Conservation (phyloP, 345 rosid genomes). For the Mangifera indica region DNA sequence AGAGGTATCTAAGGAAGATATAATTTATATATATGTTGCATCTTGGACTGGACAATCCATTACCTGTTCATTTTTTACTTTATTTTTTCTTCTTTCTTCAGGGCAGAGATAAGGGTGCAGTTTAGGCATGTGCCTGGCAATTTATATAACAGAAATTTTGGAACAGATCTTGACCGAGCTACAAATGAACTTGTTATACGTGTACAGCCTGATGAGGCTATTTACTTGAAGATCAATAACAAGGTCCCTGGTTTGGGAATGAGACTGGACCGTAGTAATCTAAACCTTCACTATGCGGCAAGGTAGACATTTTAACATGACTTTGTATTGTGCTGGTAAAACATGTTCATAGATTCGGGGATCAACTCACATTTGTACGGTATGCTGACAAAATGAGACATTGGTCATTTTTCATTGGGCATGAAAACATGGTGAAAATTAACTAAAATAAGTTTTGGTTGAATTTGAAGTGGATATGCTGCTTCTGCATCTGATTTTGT, state of each 20-base stretch:
- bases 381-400: not conserved
- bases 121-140: slow-evolving; percentile 98
- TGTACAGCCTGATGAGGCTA: slow-evolving; percentile 98
- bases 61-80: slow-evolving; percentile 5
- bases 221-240: slow-evolving; percentile 92
- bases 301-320: slow-evolving; percentile 41
- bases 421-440: not conserved
- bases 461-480: not conserved
- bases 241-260: slow-evolving; percentile 98
- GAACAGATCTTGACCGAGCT: slow-evolving; percentile 77
- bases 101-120: slow-evolving; percentile 98
- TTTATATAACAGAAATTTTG: slow-evolving; percentile 70
- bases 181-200: slow-evolving; percentile 96
- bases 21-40: not conserved
- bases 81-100: slow-evolving; percentile 28
- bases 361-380: not conserved
- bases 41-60: slow-evolving; percentile 4
- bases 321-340: not conserved
- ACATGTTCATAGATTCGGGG: not conserved
- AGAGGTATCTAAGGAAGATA: slow-evolving; percentile 42
- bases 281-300: slow-evolving; percentile 88
- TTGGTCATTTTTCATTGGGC: too few relatives aligned
- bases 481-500: not conserved
- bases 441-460: not conserved
- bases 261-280: slow-evolving; percentile 87